Base-by-base conservation (phyloP, 805 yeast species). In the Myxozyma lipomycoides region DNA sequence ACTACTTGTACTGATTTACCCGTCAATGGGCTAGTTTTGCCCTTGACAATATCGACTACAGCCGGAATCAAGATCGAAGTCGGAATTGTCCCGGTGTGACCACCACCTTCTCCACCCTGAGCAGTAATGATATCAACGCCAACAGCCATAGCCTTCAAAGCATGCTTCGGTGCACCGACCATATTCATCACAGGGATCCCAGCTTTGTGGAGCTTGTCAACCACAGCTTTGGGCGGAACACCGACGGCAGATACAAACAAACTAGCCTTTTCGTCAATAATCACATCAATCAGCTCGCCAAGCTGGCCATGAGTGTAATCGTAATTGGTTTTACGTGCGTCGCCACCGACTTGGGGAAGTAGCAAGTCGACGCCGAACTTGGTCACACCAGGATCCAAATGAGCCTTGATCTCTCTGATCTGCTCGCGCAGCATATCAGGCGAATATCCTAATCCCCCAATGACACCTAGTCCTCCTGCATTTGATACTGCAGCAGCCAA, bases 91-190 rank as follows among this genome's bases (percentile, higher is more conserved):
- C 64, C 64, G 5, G 64, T 61, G 44, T 61, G 64, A 17, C 64
- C 64, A 30, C 64, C 64, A 25, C 64, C 64, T 34, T 61, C 64
- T 12, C 64, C 64, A n/a, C 64, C 64, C 34, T 61, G 64, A 10
- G 61, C 62, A 34, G 62, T 54, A 26, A 61, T 49, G 41, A 61
- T 49, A 40, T 61, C 64, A 28, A 60, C 64, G n/a, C 64, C 61
- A 1, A 51, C 56, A 21, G 46, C 60, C 17, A 61, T 39, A 17
- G 64, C 64, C 47, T 53, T 56, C 36, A 47, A 28, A 1, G 55
- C 62, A 37, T 61, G 64, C 45, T 58, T 59, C 22, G 58, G 59
- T 12, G 58, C 55, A 15, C 64, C 64, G 32, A 61, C 49, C 64
- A 61, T 61, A 45, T 59, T 60, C 64, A 61, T 61, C 35, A 61